These are phyloP conservation scores for Leptographium galeiforme DNA, from an alignment of 2,329 filamentous ascomycete genomes.

Conservation along the genomic window DNA sequence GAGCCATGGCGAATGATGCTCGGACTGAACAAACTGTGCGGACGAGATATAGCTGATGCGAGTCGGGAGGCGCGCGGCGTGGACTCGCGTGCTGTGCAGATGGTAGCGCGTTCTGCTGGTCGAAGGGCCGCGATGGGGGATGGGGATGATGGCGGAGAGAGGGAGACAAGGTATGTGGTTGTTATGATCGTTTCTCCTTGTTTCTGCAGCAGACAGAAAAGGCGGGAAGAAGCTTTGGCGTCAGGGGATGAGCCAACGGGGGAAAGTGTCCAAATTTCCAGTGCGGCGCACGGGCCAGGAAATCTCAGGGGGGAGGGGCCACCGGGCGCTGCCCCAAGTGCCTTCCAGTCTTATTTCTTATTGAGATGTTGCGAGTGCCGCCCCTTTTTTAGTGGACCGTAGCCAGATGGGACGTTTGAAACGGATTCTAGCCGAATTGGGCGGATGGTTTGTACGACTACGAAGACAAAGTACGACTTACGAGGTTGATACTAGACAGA, in stretches of 20 bases:
- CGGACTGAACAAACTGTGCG: not conserved
- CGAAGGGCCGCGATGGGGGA: not conserved
- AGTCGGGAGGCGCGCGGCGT: not conserved
- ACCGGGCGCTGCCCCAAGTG: constrained; percentile 6
- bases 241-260: constrained; percentile 8
- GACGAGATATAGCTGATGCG: not conserved
- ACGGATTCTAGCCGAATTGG: constrained; percentile 3
- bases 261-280: constrained; percentile 15
- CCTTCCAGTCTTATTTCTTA: constrained; percentile 4
- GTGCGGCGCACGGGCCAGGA: constrained; percentile 13
- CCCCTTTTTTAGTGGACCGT: constrained; percentile 3
- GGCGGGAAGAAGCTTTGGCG: constrained; percentile 12
- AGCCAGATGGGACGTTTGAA: not conserved
- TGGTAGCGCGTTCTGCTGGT: not conserved
- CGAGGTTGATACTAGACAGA: too few species aligned
- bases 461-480: not conserved
- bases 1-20: constrained; percentile 34
- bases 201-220: constrained; percentile 6
- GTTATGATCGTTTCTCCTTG: constrained; percentile 6
- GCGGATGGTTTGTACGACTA: not conserved
- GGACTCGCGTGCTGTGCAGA: not conserved
- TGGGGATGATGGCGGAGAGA: not conserved
- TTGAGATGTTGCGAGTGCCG: constrained; percentile 5
- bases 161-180: not conserved
- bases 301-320: constrained; percentile 11